phyloP scores from a whole-genome alignment of 176 grass and related monocot species.

The Avena sativa region DNA sequence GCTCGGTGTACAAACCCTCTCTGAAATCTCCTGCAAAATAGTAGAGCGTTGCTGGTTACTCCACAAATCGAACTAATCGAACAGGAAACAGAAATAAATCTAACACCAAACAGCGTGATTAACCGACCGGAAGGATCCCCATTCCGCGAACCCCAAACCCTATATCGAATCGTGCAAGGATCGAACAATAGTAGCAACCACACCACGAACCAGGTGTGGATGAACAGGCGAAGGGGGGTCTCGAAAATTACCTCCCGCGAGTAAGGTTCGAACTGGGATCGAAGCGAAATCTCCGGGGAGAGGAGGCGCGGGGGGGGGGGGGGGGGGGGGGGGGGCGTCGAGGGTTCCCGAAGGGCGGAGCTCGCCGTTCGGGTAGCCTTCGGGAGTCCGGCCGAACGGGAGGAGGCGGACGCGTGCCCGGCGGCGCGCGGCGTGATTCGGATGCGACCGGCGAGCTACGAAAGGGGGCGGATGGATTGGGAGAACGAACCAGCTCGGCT shows the following conservation, averaged over 20 bases:
- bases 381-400: neutral
- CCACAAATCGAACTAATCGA: neutral
- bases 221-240: neutral
- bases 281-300: neutral
- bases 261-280: neutral
- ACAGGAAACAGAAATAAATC: neutral
- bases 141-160: conserved; percentile 32
- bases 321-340: neutral
- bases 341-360: neutral
- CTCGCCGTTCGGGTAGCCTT: neutral
- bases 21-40: conserved; percentile 47
- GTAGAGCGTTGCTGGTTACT: neutral
- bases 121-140: neutral
- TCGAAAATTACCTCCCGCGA: conserved; percentile 38
- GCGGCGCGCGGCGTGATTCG: conserved; percentile 19
- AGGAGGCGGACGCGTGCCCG: neutral
- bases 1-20: conserved; percentile 27
- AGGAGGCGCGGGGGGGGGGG: too few relatives aligned
- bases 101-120: conserved; percentile 1
- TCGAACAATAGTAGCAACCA: neutral
- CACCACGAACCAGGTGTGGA: too few relatives aligned
- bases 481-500: neutral
- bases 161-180: conserved; percentile 38
- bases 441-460: conserved; percentile 22
- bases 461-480: conserved; percentile 20